Evolutionary conservation across 345 rosid genomes (phyloP).

Genomic region (Arabidopsis thaliana): TAIR10.1 NC_003075.7:10406001-10406500

Average conservation of each 20-base stretch:
- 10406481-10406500: slow-evolving; percentile 73
- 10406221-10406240: background rate
- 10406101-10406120: slow-evolving; percentile 80
- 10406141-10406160: slow-evolving; percentile 51
- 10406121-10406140: slow-evolving; percentile 73
- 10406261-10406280: slow-evolving; percentile 88
- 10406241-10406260: slow-evolving; percentile 80
- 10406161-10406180: background rate
- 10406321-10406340: slow-evolving; percentile 85
- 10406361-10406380: slow-evolving; percentile 61
- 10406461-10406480: slow-evolving; percentile 63
- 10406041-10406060: slow-evolving; percentile 85
- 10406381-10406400: slow-evolving; percentile 21
- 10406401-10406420: background rate
- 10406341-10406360: slow-evolving; percentile 73
- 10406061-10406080: slow-evolving; percentile 83
- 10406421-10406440: background rate
- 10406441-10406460: slow-evolving; percentile 13
- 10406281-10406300: slow-evolving; percentile 84
- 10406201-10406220: background rate
- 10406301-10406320: slow-evolving; percentile 96
- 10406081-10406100: slow-evolving; percentile 73
- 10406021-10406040: slow-evolving; percentile 70
- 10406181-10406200: background rate
- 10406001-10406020: slow-evolving; percentile 76